These are phyloP conservation scores for Phytopythium chamaehyphon DNA, from an alignment of 352 stramenopile genomes.

Conservation along the genomic window DNA sequence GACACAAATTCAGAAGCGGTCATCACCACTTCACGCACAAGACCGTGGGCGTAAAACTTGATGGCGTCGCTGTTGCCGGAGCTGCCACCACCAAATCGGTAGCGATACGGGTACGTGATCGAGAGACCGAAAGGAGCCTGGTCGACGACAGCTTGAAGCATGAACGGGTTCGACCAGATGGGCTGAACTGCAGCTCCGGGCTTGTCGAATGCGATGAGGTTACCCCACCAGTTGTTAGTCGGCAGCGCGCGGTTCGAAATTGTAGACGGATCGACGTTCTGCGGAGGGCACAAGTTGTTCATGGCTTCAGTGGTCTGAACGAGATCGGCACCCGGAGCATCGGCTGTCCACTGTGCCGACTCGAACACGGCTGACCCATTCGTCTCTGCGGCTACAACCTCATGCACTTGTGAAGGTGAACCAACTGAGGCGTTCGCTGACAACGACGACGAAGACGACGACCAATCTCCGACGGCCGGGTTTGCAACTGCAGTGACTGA, in stretches of 20 bases:
- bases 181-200: constrained; percentile 27
- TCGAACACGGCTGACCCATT: too few species aligned
- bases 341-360: neutral
- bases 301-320: constrained; percentile 55
- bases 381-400: too few species aligned
- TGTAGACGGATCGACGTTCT: constrained; percentile 39
- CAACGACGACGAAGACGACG: too few species aligned
- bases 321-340: constrained; percentile 27
- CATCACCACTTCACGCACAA: constrained; percentile 49
- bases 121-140: constrained; percentile 44
- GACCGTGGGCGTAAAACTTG: constrained; percentile 53
- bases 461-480: too few species aligned
- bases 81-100: constrained; percentile 42
- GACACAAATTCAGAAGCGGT: constrained; percentile 39
- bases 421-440: too few species aligned
- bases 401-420: too few species aligned
- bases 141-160: constrained; percentile 33
- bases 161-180: constrained; percentile 61
- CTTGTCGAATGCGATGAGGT: constrained; percentile 50
- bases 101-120: constrained; percentile 51
- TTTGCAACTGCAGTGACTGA: too few species aligned
- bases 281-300: constrained; percentile 43
- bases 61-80: constrained; percentile 48
- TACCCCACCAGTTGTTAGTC: constrained; percentile 74
- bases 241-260: constrained; percentile 48